Conservation (phyloP, 805 yeast species). For the Cyberlindnera meyerae region DNA sequence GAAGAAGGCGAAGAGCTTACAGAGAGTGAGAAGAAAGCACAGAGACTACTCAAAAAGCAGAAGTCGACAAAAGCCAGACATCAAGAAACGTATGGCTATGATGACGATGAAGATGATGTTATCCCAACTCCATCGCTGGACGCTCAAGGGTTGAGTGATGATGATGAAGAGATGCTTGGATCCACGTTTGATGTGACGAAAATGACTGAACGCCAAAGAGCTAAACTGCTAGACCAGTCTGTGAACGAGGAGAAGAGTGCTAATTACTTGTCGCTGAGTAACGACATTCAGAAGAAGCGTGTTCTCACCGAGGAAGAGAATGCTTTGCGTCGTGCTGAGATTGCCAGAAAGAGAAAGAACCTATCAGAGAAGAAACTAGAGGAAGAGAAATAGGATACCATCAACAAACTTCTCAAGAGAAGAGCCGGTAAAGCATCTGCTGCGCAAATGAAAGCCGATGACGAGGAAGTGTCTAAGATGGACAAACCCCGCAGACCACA, state of each 20-base stretch:
- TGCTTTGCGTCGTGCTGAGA: conserved; percentile 76
- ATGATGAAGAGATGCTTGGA: conserved; percentile 13
- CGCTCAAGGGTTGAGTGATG: conserved; percentile 21
- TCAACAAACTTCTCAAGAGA: conserved; percentile 78
- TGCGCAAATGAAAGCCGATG: conserved; percentile 19
- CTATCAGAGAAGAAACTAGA: conserved; percentile 76
- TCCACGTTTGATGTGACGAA: conserved; percentile 19
- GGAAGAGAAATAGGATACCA: conserved; percentile 89
- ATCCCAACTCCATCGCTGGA: conserved; percentile 25
- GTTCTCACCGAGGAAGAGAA: conserved; percentile 79
- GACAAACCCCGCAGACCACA: conserved; percentile 25
- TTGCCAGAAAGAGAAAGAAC: conserved; percentile 83
- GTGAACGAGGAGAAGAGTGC: background rate
- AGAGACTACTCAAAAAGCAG: background rate
- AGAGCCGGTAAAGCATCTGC: conserved; percentile 58
- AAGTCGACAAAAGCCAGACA: background rate
- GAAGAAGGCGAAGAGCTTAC: conserved; percentile 10
- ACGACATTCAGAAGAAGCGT: conserved; percentile 37
- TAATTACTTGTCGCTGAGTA: conserved; percentile 17
- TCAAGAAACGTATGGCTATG: too few relatives aligned
- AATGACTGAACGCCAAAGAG: conserved; percentile 28
- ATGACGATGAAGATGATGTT: conserved; percentile 24
- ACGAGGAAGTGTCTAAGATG: conserved; percentile 8
- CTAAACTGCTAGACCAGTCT: conserved; percentile 12
- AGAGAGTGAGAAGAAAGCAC: conserved; percentile 1